Percentiles rank a stretch among this genome's conserved stretches.
Conservation (phyloP, 495 filamentous ascomycete species). For the Lasiosphaeria ovina region DNA sequence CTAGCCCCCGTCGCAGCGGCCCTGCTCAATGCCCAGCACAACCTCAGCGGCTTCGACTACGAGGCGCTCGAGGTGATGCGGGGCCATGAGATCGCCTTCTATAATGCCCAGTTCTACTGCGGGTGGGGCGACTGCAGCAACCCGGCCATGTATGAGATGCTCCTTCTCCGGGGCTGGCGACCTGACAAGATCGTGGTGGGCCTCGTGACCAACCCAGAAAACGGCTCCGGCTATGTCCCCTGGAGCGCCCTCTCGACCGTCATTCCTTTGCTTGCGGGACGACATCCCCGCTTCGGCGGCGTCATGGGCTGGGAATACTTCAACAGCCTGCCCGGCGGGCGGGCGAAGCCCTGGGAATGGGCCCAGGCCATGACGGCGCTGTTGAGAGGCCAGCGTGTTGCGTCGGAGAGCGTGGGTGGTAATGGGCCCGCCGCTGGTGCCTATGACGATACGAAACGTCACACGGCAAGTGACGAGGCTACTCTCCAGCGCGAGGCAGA, state of each 20-base stretch:
- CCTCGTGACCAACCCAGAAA: slow-evolving; percentile 72
- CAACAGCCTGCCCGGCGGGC: slow-evolving; percentile 63
- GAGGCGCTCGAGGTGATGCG: slow-evolving; percentile 63
- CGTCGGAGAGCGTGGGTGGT: not conserved
- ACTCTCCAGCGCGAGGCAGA: not conserved
- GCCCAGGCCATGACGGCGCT: slow-evolving; percentile 46
- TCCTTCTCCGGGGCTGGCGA: slow-evolving; percentile 72
- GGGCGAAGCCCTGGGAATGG: slow-evolving; percentile 66
- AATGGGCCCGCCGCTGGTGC: slow-evolving; percentile 5
- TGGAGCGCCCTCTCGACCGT: slow-evolving; percentile 36
- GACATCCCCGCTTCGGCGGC: slow-evolving; percentile 60
- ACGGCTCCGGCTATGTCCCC: slow-evolving; percentile 53
- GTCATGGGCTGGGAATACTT: slow-evolving; percentile 92
- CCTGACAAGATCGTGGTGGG: slow-evolving; percentile 71
- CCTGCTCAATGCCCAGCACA: slow-evolving; percentile 49
- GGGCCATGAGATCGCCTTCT: slow-evolving; percentile 69
- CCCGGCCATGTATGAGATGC: slow-evolving; percentile 63
- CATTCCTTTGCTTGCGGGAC: slow-evolving; percentile 33
- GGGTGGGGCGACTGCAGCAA: slow-evolving; percentile 65
- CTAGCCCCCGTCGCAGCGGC: slow-evolving; percentile 78
- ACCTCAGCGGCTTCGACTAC: slow-evolving; percentile 78
- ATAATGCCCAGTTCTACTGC: slow-evolving; percentile 85
- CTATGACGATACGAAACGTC: slow-evolving; percentile 4
- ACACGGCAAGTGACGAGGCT: not conserved
- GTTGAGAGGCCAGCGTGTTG: slow-evolving; percentile 21